Percentiles rank a stretch among this genome's conserved stretches.
phyloP scores from a whole-genome alignment of 2,329 filamentous ascomycete species.

The Fusarium gaditjirri region DNA sequence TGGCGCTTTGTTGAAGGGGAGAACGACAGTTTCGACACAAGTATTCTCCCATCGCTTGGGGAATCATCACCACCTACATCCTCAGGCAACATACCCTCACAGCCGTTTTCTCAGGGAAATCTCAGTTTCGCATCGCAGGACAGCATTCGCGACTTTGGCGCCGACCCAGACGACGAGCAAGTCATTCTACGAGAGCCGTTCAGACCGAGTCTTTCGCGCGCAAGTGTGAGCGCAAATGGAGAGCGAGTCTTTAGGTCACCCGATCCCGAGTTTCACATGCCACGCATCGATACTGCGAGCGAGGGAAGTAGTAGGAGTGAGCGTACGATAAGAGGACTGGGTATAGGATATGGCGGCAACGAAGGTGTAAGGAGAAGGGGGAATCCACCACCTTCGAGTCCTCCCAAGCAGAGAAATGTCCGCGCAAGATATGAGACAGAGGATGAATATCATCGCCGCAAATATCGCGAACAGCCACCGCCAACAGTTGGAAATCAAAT shows the following conservation, averaged over 20 bases:
- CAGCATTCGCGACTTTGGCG: constrained; percentile 64
- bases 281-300: constrained; percentile 56
- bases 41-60: constrained; percentile 58
- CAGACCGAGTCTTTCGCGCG: constrained; percentile 61
- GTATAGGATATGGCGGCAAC: constrained; percentile 29
- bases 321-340: constrained; percentile 48
- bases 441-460: constrained; percentile 25
- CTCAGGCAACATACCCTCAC: constrained; percentile 56
- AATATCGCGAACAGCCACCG: constrained; percentile 9
- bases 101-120: constrained; percentile 56
- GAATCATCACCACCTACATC: constrained; percentile 53
- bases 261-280: constrained; percentile 66
- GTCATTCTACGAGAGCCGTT: constrained; percentile 66
- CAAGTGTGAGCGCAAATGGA: constrained; percentile 43
- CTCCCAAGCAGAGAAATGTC: constrained; percentile 38
- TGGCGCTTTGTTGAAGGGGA: constrained; percentile 72
- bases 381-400: constrained; percentile 33
- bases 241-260: constrained; percentile 51
- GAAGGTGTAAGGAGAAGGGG: constrained; percentile 46
- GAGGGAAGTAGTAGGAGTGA: constrained; percentile 49
- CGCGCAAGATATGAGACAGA: constrained; percentile 30
- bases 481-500: constrained; percentile 47
- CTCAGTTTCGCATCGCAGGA: constrained; percentile 63
- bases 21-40: constrained; percentile 69
- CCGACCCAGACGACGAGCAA: constrained; percentile 64